Evolutionary conservation across 345 rosid species (phyloP).

Genomic region (Eucalyptus decipiens): DNA sequence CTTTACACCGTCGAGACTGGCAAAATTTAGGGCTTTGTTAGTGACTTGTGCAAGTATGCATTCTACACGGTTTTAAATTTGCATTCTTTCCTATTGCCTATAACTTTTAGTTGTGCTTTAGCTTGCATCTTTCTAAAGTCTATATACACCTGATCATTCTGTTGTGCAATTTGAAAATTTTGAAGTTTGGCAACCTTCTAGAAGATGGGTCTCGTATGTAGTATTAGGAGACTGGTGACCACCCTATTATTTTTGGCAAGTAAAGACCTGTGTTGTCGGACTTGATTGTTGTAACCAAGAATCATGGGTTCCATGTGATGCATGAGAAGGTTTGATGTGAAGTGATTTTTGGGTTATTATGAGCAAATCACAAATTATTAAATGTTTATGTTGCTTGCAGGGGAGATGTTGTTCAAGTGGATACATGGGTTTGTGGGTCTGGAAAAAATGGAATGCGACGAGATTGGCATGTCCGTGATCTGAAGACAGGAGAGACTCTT

Average conservation of each 20-base stretch:
- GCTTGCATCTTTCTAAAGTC: background rate
- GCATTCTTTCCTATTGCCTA: background rate
- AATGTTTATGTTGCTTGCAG: background rate
- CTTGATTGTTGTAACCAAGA: background rate
- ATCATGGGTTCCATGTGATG: background rate
- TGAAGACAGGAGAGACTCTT: conserved; percentile 27
- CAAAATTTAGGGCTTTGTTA: background rate
- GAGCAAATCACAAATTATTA: background rate
- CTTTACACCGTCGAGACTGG: background rate
- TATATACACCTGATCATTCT: background rate
- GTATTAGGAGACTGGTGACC: background rate
- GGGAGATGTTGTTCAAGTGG: conserved; percentile 43
- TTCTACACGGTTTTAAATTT: background rate
- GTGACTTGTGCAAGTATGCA: background rate
- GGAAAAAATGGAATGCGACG: conserved; percentile 48
- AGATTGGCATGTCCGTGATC: conserved; percentile 35
- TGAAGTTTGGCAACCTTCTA: background rate
- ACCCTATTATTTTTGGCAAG: background rate
- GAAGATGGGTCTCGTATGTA: background rate
- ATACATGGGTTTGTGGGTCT: conserved; percentile 34
- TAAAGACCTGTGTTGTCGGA: background rate
- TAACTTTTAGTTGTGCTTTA: background rate
- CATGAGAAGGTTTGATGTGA: background rate
- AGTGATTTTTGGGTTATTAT: background rate
- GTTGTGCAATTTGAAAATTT: background rate